Evolutionary conservation across 208 protist genomes (phyloP), one percentile per base, ranked within the genome.

Genomic region (Leishmania tarentolae): DNA sequence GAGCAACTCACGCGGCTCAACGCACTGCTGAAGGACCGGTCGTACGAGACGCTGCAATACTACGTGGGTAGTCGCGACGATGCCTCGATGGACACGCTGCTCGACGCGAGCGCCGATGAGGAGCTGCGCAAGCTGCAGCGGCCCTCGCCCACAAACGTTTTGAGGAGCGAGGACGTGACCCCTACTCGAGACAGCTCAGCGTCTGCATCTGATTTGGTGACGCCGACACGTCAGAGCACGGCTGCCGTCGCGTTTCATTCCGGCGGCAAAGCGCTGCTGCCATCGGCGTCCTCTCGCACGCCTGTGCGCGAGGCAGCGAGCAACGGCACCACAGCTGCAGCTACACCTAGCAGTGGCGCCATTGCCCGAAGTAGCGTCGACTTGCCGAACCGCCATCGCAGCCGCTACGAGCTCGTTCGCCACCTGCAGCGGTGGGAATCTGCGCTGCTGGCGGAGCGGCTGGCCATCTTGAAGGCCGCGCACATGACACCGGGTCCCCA

Each of bases 361-460:
- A 50, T 47, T 24, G 70, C 40, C 7, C 28, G 63, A 13, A 28
- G 15, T 21, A 50, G 57, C 35, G 31, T 31, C 57, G 75, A 71
- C 31, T 28, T 31, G 74, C 79, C 63, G 9, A 77, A 71, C 59
- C 81, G 63, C 57, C 82, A 87, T 59, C 83, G 83, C 82, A 87
- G 82, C 52, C 83, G 78, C 61, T 94, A 92, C 69, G 84, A 91
- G 17, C 79, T 94, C 13, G 81, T 94, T 47, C 84, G 86, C 13
- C 87, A 92, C 65, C 78, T 94, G 28, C 86, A 90, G 78, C 83
- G 81, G 37, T 94, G 90, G 90, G 88, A 88, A 53, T 66, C 42
- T 0, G 76, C 75, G 11, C 72, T 94, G n/a, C 68, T 85, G 47
- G 44, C 52, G 19, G 90, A 91, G 31, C 81, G 85, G 3, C 65